Base-by-base conservation (phyloP, 495 filamentous ascomycete species). In the Penicillium ochrochloron region DNA sequence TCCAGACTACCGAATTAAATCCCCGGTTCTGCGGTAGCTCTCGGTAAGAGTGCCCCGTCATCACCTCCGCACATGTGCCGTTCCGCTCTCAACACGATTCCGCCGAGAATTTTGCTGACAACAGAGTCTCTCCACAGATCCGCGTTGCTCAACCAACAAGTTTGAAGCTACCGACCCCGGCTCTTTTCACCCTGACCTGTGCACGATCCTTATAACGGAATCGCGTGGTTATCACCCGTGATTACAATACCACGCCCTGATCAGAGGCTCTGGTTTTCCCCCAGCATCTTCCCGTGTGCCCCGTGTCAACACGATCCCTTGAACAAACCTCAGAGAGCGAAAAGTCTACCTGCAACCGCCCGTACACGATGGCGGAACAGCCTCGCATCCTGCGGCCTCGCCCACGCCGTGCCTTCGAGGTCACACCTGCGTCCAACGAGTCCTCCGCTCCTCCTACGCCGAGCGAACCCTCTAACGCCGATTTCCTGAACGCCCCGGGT, bases 401-500 rank as follows among this genome's bases (percentile, higher is more conserved):
- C 62, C 92, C 93, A 48, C 87, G 90, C 55, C 88, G 92, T 37
- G 83, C 89, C 53, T 96, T 93, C 75, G 85, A 91, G 25, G 73
- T 90, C 51, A 80, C 82, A 51, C 77, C 84, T 23, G 78, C 79
- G 41, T 84, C 85, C 31, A 76, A 82, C 51, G 79, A 88, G 56
- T 85, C 84, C 42, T 80, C 86, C 44, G 71, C 78, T 63, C 76
- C 82, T 46, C 73, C 82, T 41, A 80, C 81, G 9, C 81, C 85
- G 9, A 73, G 77, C 61, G 79, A 78, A 58, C 60, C 74, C 8
- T 65, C 75, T 39, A 75, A 75, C 34, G 50, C 72, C 23, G 75
- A 78, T 17, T 66, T 73, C 2, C 69, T 80, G 19, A 75, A 68
- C 34, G 70, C 75, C 39, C 73, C 76, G 35, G 39, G 41, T 19